Conservation (phyloP, 202 grass and related monocot species). For the Eragrostis tef region DNA sequence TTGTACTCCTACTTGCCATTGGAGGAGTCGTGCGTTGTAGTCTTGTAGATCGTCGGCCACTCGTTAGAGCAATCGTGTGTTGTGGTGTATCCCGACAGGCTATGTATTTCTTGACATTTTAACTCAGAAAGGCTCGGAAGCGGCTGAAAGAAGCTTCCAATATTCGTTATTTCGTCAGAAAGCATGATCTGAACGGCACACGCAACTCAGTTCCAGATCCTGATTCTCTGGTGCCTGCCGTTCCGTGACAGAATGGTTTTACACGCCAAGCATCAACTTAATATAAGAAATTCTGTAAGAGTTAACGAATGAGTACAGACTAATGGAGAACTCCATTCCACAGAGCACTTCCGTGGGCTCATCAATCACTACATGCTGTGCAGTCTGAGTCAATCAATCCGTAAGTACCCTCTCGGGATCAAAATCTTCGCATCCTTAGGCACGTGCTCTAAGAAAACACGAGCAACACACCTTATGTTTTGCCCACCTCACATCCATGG, state of each 20-base stretch:
- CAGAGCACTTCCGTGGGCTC: not conserved
- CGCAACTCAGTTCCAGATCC: conserved; percentile 4
- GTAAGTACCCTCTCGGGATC: conserved; percentile 33
- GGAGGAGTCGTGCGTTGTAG: too few species aligned
- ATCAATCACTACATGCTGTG: not conserved
- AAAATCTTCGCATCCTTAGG: conserved; percentile 20
- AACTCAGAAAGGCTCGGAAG: not conserved
- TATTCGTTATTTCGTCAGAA: not conserved
- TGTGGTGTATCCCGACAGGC: too few species aligned
- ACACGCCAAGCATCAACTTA: conserved; percentile 21
- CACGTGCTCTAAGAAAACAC: conserved; percentile 59
- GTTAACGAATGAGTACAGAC: conserved; percentile 18
- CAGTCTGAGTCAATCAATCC: conserved; percentile 4
- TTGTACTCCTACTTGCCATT: too few species aligned
- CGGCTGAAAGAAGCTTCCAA: not conserved
- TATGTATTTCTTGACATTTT: not conserved
- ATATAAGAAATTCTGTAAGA: not conserved
- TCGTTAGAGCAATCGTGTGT: too few species aligned
- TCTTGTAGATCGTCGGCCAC: too few species aligned
- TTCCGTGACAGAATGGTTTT: not conserved
- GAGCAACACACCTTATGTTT: conserved; percentile 37
- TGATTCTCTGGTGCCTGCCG: not conserved
- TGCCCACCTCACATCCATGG: conserved; percentile 7
- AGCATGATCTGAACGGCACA: not conserved
- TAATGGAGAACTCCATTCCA: conserved; percentile 5